A percentile compares a stretch with the other conserved stretches of the same genome.
phyloP scores from a whole-genome alignment of 306 rosid species.

The Sophora flavescens region DNA sequence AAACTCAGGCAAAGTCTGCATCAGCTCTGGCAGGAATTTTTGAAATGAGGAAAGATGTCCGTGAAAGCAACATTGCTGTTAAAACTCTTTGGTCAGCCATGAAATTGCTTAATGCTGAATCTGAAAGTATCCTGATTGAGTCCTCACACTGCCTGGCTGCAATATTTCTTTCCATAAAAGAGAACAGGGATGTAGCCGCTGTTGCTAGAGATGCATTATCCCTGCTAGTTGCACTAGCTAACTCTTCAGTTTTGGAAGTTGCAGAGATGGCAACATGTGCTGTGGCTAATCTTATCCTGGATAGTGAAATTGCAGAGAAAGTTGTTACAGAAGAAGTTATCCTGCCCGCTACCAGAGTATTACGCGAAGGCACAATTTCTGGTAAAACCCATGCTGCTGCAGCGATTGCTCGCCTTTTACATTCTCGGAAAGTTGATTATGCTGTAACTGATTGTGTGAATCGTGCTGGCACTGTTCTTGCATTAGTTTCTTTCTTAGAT shows the following conservation, averaged over 20 bases:
- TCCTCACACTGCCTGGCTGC: slow-evolving; percentile 92
- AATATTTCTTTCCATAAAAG: slow-evolving; percentile 90
- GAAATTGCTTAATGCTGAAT: slow-evolving; percentile 83
- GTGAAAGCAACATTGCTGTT: slow-evolving; percentile 88
- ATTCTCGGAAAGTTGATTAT: slow-evolving; percentile 70
- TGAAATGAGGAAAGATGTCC: slow-evolving; percentile 87
- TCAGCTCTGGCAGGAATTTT: slow-evolving; percentile 92
- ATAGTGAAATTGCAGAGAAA: slow-evolving; percentile 78
- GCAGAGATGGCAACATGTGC: slow-evolving; percentile 91
- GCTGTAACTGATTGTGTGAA: slow-evolving; percentile 84
- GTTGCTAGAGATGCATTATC: slow-evolving; percentile 76
- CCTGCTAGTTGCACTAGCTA: slow-evolving; percentile 71
- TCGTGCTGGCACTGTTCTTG: slow-evolving; percentile 88
- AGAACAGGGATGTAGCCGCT: slow-evolving; percentile 84
- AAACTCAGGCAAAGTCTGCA: slow-evolving; percentile 96
- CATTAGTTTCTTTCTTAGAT: slow-evolving; percentile 86
- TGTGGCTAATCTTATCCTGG: slow-evolving; percentile 90
- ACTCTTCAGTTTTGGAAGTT: slow-evolving; percentile 83
- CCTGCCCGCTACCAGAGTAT: slow-evolving; percentile 90
- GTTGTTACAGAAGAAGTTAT: slow-evolving; percentile 83
- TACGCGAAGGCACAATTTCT: slow-evolving; percentile 78
- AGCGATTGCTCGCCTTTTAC: slow-evolving; percentile 90
- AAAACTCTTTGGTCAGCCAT: slow-evolving; percentile 74
- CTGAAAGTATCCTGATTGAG: slow-evolving; percentile 77
- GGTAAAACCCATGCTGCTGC: slow-evolving; percentile 96